Evolutionary conservation across 352 stramenopile genomes (phyloP), one percentile per base, ranked within the genome.

Genomic region (Globisporangium middletonii): DNA sequence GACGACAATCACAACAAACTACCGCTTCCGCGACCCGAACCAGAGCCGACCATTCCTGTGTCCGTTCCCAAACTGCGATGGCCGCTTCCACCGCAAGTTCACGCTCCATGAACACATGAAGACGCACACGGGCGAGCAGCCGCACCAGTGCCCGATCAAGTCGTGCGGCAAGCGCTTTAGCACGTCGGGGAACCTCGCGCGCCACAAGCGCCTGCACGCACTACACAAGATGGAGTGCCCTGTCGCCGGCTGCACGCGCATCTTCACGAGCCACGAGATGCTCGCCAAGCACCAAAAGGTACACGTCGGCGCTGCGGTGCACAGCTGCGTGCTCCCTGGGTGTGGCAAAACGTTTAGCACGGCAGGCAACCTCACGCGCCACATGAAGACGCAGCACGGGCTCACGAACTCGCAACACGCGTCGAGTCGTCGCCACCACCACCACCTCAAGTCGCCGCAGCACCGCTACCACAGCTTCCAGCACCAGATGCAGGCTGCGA

Each of bases 131-230:
- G 23, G 23, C 23, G 23, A 23, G 23, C 23, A 23, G 23, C 23
- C 23, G 3, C 75, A 89, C 50, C 27, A 59, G 30, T 79, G 71
- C 11, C 50, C 63, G 28, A 53, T 62, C 28, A 23, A 23, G 33
- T 57, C 55, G n/a, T 73, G 66, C 41, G 63, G 60, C 37, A 73
- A 73, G 56, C 64, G 67, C 38, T 73, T 73, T 43, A 72, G 50
- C n/a, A 72, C 65, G 8, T 67, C 65, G 0, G 65, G 65, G 37
- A 72, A 72, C 54, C 52, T 72, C 42, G 64, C 65, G 23, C 65
- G 65, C 15, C 65, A 72, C 49, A 62, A 62, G 37, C 61, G 62
- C 37, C 63, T 72, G 8, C 65, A 72, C 37, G 45, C 56, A 28
- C 50, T 62, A 33, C 19, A 50, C 38, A 52, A 52, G 41, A 50